Evolutionary conservation across 257 asterid species (phyloP), one percentile per base, ranked within the genome.

Genomic region (Buddleja alternifolia): DNA sequence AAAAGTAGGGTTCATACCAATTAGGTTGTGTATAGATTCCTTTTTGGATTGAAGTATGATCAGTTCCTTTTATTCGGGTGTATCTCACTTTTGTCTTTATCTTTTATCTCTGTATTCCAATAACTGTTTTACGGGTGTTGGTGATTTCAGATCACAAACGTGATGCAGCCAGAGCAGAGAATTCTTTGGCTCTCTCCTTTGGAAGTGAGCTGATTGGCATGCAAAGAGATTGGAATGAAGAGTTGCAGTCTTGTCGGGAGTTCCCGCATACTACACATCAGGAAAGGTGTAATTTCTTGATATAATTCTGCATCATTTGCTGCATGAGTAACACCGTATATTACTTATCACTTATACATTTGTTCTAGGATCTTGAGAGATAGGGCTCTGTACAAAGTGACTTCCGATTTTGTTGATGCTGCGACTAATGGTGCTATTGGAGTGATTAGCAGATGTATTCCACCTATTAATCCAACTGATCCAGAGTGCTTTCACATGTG

Each of bases 181-280:
- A 83, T 73, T 87, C 89, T 34, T 63, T 85, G 67, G 82, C 95
- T 56, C 90, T 85, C 70, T 77, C 93, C 32, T 90, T 90, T 76
- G 96, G 96, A 77, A 83, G 91, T 76, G 96, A 90, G 86, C 77
- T 90, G 81, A 85, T 90, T 78, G 96, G 96, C 50, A 87, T 90
- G 95, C 95, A 87, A 81, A 82, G 96, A 74, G 96, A 90, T 75
- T 87, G 96, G 96, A 90, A 90, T 67, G 95, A 90, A 77, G 96
- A 90, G 73, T 72, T 87, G 81, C 96, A 90, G 73, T 87, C 96
- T 21, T 87, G 93, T 77, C 89, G 93, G 59, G 96, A 90, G 76
- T 90, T 90, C 63, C 91, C 95, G 12, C 96, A 87, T 70, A 53
- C 82, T 15, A 77, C 88, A 3, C 83, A 80, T 56, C 95, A 81